phyloP scores from a whole-genome alignment of 371 early-diverging fungal species.

The Mucor lusitanicus region DNA sequence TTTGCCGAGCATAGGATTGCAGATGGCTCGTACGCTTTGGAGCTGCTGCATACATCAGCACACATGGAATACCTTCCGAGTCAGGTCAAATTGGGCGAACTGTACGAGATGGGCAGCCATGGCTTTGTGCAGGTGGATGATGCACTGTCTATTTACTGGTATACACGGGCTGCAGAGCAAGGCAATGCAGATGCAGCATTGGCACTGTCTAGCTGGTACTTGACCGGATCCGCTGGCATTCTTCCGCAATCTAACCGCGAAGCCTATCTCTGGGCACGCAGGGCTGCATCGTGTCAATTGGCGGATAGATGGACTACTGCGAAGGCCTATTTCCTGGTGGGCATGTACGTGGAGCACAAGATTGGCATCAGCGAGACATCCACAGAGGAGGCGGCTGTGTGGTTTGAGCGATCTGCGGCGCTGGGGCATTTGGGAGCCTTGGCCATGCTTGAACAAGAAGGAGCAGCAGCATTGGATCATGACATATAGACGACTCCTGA shows the following conservation, averaged over 20 bases:
- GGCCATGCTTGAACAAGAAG: background rate
- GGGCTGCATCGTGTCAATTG: constrained; percentile 17
- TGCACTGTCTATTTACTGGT: constrained; percentile 92
- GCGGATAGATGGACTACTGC: constrained; percentile 59
- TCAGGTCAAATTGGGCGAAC: constrained; percentile 87
- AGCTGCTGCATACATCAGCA: constrained; percentile 85
- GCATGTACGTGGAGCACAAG: constrained; percentile 75
- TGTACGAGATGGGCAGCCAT: constrained; percentile 89
- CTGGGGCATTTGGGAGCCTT: constrained; percentile 74
- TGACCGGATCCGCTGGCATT: constrained; percentile 73
- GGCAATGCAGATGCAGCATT: constrained; percentile 81
- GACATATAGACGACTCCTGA: background rate
- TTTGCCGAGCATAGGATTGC: constrained; percentile 61
- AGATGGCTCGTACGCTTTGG: constrained; percentile 82
- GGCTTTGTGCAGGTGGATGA: constrained; percentile 76
- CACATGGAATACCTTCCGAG: constrained; percentile 87
- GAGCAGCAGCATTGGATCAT: background rate
- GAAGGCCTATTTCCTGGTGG: constrained; percentile 84
- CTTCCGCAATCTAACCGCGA: constrained; percentile 81
- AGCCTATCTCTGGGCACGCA: constrained; percentile 66
- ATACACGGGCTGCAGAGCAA: constrained; percentile 85
- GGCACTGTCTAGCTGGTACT: constrained; percentile 87
- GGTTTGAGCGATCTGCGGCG: constrained; percentile 75
- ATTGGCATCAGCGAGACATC: constrained; percentile 62
- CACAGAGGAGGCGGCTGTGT: constrained; percentile 65